Evolutionary conservation across 208 protist species (phyloP).

Genomic region (Wallacemonas collosoma): DNA sequence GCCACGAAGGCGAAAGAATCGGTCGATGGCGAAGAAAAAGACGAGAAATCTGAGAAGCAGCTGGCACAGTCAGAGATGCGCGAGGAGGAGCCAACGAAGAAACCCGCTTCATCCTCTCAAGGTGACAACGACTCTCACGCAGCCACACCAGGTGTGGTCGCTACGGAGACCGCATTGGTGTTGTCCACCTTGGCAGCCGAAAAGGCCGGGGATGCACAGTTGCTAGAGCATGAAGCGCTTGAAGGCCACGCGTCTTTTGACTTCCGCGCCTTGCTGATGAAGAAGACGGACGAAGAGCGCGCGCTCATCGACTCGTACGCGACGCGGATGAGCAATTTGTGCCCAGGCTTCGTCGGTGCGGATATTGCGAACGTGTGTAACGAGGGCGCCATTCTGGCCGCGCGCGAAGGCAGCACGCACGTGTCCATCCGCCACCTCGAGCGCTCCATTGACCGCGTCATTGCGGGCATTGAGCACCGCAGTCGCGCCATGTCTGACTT

Average conservation of each 20-base stretch:
- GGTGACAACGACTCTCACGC: no score
- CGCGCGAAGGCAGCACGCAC: constrained; percentile 53
- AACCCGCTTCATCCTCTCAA: no score
- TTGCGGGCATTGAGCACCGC: constrained; percentile 96
- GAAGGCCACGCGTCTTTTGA: constrained; percentile 43
- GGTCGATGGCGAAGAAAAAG: constrained; percentile 5
- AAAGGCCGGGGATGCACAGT: constrained; percentile 23
- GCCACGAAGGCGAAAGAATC: constrained; percentile 15
- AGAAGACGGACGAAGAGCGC: constrained; percentile 57
- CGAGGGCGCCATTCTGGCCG: constrained; percentile 92
- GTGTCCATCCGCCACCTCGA: constrained; percentile 93
- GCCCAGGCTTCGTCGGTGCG: constrained; percentile 90
- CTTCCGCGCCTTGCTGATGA: constrained; percentile 43
- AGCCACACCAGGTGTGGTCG: neutral
- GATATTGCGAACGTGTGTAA: constrained; percentile 98
- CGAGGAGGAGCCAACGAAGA: no score
- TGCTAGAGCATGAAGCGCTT: constrained; percentile 16
- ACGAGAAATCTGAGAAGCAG: neutral
- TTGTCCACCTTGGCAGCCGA: constrained; percentile 32
- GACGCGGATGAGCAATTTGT: constrained; percentile 72
- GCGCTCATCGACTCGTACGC: constrained; percentile 74
- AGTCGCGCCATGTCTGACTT: constrained; percentile 78
- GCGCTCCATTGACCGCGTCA: constrained; percentile 94
- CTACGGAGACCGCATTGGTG: constrained; percentile 22
- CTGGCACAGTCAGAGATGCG: neutral